Conservation (phyloP, 2,329 filamentous ascomycete species). For the Apiospora marii region DNA sequence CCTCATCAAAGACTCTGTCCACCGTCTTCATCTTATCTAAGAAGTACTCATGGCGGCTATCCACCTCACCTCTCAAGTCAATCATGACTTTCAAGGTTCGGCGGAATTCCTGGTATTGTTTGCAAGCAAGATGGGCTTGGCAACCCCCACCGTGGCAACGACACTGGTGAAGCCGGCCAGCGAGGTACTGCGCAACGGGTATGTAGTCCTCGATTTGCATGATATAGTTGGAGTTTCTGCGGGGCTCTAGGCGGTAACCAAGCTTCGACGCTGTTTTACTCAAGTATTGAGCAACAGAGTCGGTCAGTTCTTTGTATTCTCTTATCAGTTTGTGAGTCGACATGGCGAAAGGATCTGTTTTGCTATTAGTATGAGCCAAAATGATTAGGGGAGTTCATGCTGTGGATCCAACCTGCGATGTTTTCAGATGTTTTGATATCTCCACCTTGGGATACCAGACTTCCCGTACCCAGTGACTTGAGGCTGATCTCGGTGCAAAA, state of each 20-base stretch:
- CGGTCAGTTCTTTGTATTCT: not conserved
- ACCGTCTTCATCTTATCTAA: not conserved
- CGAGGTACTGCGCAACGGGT: too few relatives aligned
- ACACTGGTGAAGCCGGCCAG: too few relatives aligned
- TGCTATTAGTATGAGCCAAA: not conserved
- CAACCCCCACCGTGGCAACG: too few relatives aligned
- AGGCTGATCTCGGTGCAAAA: too few relatives aligned
- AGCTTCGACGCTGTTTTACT: not conserved
- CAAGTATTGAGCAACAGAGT: not conserved
- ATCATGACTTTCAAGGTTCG: not conserved
- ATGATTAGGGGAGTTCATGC: too few relatives aligned
- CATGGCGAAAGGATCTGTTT: not conserved
- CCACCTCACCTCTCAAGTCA: not conserved
- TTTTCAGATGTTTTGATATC: not conserved
- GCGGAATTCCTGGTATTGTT: not conserved
- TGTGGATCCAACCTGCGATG: not conserved
- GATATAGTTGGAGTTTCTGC: not conserved
- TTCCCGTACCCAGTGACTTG: too few relatives aligned
- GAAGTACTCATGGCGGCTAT: not conserved
- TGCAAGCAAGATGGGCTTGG: too few relatives aligned
- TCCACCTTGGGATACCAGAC: too few relatives aligned
- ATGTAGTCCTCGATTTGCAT: not conserved
- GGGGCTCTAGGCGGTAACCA: not conserved
- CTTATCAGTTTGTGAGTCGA: not conserved
- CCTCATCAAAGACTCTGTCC: not conserved